Conservation (phyloP, 1,284 basidiomycete genomes). For the Paramarasmius palmivorus region DNA sequence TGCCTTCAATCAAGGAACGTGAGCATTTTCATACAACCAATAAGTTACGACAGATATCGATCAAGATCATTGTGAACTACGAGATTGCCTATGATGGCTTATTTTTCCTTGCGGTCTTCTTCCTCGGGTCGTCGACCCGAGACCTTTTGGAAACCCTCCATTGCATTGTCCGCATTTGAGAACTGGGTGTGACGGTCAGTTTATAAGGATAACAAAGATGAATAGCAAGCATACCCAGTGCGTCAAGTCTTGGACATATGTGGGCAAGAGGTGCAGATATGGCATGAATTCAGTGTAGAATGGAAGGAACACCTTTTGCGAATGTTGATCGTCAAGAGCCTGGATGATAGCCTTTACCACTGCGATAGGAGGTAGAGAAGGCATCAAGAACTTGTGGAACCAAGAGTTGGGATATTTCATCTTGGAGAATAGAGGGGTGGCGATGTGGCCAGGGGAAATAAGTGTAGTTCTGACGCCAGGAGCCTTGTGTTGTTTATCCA, state of each 20-base stretch:
- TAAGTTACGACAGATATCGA: too few species aligned
- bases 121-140: slow-evolving; percentile 47
- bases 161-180: slow-evolving; percentile 38
- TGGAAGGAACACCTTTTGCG: slow-evolving; percentile 70
- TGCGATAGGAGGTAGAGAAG: slow-evolving; percentile 68
- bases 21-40: too few species aligned
- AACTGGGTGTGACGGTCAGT: slow-evolving; percentile 29
- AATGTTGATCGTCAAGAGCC: slow-evolving; percentile 77
- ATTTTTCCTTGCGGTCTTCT: slow-evolving; percentile 18
- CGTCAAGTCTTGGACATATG: slow-evolving; percentile 67
- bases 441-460: slow-evolving; percentile 73
- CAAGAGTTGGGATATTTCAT: slow-evolving; percentile 49
- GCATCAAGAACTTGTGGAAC: slow-evolving; percentile 72
- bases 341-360: slow-evolving; percentile 82
- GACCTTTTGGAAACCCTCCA: slow-evolving; percentile 48
- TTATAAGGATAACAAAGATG: slow-evolving; percentile 19
- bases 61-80: too few species aligned
- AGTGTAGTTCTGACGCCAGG: slow-evolving; percentile 81
- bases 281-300: slow-evolving; percentile 68
- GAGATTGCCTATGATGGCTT: too few species aligned
- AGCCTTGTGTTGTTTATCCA: slow-evolving; percentile 74
- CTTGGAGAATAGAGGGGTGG: slow-evolving; percentile 74
- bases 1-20: too few species aligned
- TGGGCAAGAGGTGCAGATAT: slow-evolving; percentile 59
- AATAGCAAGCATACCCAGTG: slow-evolving; percentile 60